These are phyloP conservation scores for Lipomyces chichibuensis DNA, from an alignment of 805 yeast species.

Conservation along the genomic window DNA sequence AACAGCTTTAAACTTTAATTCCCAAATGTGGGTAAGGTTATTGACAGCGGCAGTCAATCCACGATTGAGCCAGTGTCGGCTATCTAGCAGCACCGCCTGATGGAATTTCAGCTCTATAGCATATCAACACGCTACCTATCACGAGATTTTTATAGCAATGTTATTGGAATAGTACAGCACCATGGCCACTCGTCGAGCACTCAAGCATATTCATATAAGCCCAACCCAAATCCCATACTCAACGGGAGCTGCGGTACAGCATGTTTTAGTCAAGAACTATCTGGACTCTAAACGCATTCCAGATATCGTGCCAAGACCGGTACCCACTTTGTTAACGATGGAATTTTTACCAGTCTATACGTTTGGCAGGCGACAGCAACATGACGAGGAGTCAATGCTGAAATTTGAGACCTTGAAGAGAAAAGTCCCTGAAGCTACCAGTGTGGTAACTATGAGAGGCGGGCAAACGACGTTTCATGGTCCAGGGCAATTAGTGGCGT, in stretches of 20 bases:
- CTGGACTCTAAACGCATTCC: constrained; percentile 9
- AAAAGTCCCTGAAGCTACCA: constrained; percentile 51
- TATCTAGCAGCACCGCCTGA: neutral
- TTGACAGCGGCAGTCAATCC: too few species aligned
- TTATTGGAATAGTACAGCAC: neutral
- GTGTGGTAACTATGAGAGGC: constrained; percentile 82
- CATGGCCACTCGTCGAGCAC: constrained; percentile 2
- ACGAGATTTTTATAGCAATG: neutral
- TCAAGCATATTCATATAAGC: constrained; percentile 20
- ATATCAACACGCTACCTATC: neutral
- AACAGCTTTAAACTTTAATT: too few species aligned
- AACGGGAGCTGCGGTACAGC: constrained; percentile 12
- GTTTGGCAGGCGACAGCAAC: constrained; percentile 82
- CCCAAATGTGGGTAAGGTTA: too few species aligned
- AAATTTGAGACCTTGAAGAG: constrained; percentile 30
- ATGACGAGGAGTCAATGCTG: constrained; percentile 38
- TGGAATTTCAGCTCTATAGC: neutral
- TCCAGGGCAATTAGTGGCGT: constrained; percentile 88
- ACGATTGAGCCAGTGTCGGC: neutral
- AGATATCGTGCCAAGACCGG: neutral
- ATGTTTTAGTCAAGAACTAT: constrained; percentile 10
- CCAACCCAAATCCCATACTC: constrained; percentile 11
- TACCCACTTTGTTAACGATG: constrained; percentile 74
- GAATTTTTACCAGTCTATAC: constrained; percentile 88
- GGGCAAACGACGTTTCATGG: constrained; percentile 98